These are phyloP conservation scores for Neurospora sp. DNA, from an alignment of 495 filamentous ascomycete genomes.

Conservation along the genomic window DNA sequence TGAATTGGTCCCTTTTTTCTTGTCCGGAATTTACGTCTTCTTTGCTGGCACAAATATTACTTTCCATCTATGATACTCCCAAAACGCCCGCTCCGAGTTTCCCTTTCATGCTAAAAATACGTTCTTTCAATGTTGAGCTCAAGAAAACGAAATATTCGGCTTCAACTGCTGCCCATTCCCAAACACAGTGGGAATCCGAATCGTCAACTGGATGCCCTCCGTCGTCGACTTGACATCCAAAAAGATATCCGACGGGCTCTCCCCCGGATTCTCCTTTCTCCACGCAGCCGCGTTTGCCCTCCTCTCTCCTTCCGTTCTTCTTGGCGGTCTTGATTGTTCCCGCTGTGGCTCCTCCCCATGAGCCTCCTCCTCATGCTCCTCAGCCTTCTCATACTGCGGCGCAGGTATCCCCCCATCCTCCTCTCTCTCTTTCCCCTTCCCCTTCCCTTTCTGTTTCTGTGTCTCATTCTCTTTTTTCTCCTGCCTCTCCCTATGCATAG, in stretches of 20 bases:
- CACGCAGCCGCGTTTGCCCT: constrained; percentile 28
- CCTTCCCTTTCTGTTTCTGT: background rate
- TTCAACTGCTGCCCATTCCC: constrained; percentile 17
- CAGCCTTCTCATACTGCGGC: constrained; percentile 7
- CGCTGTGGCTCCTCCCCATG: background rate
- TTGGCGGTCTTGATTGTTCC: constrained; percentile 6
- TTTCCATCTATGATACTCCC: background rate
- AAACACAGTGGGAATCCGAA: constrained; percentile 42
- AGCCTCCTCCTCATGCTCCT: background rate
- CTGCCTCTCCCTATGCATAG: constrained; percentile 11
- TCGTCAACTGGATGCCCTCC: constrained; percentile 41
- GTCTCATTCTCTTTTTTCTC: background rate
- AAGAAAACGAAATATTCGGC: constrained; percentile 26
- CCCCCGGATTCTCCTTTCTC: constrained; percentile 27
- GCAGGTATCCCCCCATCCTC: background rate
- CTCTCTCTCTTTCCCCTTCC: background rate
- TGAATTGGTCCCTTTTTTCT: no score
- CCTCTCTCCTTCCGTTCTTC: constrained; percentile 22
- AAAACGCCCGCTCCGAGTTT: background rate
- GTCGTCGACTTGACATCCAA: constrained; percentile 42
- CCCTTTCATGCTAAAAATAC: background rate
- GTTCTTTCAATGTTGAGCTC: background rate
- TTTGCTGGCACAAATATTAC: background rate
- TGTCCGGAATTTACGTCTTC: no score
- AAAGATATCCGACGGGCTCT: constrained; percentile 42